Conservation (phyloP, 2,329 filamentous ascomycete species). For the Clarireedia sp. region DNA sequence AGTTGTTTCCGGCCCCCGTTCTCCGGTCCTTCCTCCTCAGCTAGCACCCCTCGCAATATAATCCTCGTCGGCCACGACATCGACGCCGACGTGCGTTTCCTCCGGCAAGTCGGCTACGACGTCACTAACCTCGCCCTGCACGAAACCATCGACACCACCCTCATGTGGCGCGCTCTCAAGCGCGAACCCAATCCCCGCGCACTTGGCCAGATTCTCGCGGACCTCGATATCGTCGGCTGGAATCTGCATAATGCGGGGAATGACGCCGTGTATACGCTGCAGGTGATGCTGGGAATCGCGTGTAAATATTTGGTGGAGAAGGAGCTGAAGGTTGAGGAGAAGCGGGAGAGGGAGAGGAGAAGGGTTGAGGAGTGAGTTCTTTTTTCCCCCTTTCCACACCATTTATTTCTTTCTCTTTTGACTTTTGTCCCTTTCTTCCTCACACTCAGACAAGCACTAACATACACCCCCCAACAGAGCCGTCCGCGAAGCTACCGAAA, state of each 20-base stretch:
- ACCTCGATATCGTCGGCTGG: conserved; percentile 54
- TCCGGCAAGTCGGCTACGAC: conserved; percentile 58
- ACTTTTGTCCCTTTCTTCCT: neutral
- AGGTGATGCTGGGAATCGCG: conserved; percentile 60
- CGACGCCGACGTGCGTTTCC: conserved; percentile 57
- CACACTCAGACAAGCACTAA: no score
- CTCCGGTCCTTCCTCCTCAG: conserved; percentile 27
- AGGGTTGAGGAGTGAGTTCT: conserved; percentile 16
- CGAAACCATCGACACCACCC: conserved; percentile 65
- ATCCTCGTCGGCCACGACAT: conserved; percentile 76
- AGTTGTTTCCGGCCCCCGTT: conserved; percentile 51
- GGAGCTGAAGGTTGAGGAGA: conserved; percentile 9
- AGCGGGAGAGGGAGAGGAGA: conserved; percentile 14
- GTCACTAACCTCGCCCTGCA: conserved; percentile 44
- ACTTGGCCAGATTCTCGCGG: conserved; percentile 52
- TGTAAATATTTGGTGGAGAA: conserved; percentile 29
- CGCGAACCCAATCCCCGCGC: conserved; percentile 44
- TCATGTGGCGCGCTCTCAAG: conserved; percentile 58
- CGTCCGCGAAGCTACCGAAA: conserved; percentile 4
- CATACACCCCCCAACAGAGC: neutral
- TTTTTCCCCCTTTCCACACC: neutral
- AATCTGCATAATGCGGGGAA: conserved; percentile 84
- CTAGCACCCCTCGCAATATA: conserved; percentile 41
- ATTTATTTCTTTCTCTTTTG: neutral
- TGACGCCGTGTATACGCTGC: conserved; percentile 73